Percentiles rank a stretch among this genome's conserved stretches.
Evolutionary conservation across 768 basidiomycete species (phyloP).

Genomic region (Cystofilobasidium capitatum): DNA sequence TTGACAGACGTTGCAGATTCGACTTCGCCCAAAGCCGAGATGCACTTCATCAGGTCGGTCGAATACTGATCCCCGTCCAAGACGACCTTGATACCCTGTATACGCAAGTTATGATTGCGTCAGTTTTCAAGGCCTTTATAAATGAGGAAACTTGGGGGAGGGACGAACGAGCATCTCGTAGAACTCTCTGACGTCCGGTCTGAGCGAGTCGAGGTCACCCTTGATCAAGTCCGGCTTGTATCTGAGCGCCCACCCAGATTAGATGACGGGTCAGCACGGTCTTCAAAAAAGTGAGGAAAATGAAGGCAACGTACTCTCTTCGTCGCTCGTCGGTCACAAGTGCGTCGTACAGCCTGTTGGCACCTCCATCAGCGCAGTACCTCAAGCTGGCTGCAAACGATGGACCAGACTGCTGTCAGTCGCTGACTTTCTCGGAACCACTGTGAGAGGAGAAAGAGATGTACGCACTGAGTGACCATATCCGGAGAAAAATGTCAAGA

Average conservation of each 20-base stretch:
- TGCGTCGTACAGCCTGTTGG: slow-evolving; percentile 67
- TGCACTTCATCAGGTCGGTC: slow-evolving; percentile 95
- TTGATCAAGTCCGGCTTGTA: slow-evolving; percentile 78
- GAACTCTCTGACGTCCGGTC: slow-evolving; percentile 59
- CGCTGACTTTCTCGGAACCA: too few species aligned
- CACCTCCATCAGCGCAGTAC: slow-evolving; percentile 76
- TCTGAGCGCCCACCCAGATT: slow-evolving; percentile 45
- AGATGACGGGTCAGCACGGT: too few species aligned
- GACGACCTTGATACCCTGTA: slow-evolving; percentile 57
- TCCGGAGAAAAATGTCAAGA: slow-evolving; percentile 48
- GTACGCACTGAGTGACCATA: slow-evolving; percentile 46
- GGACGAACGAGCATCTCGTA: slow-evolving; percentile 53
- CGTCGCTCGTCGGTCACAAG: slow-evolving; percentile 30
- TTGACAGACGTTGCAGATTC: slow-evolving; percentile 41
- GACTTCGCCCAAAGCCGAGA: slow-evolving; percentile 52
- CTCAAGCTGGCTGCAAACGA: slow-evolving; percentile 43
- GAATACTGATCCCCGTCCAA: slow-evolving; percentile 65
- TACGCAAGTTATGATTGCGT: not conserved
- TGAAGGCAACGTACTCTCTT: not conserved
- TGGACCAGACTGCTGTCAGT: too few species aligned
- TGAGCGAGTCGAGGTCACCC: slow-evolving; percentile 85
- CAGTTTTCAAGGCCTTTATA: slow-evolving; percentile 5
- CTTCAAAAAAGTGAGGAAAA: not conserved
- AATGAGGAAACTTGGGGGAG: not conserved
- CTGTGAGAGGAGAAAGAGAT: slow-evolving; percentile 32